Evolutionary conservation across 768 basidiomycete genomes (phyloP), one percentile per base, ranked within the genome.

Genomic region (Suillus variegatus): DNA sequence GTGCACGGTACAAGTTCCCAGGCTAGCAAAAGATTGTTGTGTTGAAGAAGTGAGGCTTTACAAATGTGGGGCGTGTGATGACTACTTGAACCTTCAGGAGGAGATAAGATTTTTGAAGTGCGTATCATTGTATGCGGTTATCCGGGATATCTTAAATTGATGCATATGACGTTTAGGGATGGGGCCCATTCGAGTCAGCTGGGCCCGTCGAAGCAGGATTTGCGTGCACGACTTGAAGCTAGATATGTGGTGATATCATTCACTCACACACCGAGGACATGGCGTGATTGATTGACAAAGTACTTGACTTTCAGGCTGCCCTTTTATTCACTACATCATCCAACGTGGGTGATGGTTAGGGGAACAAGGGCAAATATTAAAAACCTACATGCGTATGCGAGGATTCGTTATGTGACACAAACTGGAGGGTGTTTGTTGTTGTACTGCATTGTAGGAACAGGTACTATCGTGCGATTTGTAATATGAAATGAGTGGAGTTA

Each of bases 1-100:
- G 96, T 72, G 94, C 95, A 13, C 93, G 97, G 63, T 99, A 99
- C 89, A 99, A 99, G 89, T 97, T 95, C 91, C 93, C 94, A n/a
- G 94, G 95, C 64, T 88, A 94, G 75, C 95, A 97, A 85, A 97
- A 97, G 88, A 95, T 97, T 78, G 95, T 96, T 70, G 85, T 95
- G 71, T 94, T 91, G 65, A 94, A 94, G 87, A 97, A 97, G 87
- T 98, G 97, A 95, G 96, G 96, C 67, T 99, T 99, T 84, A 99
- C 97, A 49, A 91, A 92, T 72, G 95, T 98, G 65, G 87, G 88
- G 77, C 90, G 94, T 79, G 89, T 79, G 89, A 87, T 71, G 95
- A 96, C 56, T 99, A 97, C 79, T 72, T 86, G 75, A 89, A 88
- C 81, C 84, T 96, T 71, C 96, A 97, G 86, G 88, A 88, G 74